Evolutionary conservation across 805 yeast species (phyloP).

Genomic region (Zygosaccharomyces bailii): DNA sequence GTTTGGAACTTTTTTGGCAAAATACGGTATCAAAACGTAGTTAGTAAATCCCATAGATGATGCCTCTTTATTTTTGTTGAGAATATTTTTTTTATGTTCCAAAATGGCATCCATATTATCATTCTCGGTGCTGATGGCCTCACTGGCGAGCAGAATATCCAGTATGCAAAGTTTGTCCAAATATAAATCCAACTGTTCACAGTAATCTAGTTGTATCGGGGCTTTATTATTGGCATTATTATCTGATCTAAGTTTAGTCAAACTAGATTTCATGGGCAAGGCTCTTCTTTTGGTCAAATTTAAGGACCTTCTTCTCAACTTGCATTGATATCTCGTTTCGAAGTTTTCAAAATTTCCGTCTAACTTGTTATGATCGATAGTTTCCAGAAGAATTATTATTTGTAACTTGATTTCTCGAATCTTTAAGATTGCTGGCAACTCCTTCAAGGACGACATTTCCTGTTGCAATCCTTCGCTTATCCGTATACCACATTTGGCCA

Average conservation of each 20-base stretch:
- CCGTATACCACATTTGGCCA: slow-evolving; percentile 12
- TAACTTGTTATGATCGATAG: slow-evolving; percentile 36
- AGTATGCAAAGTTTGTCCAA: slow-evolving; percentile 53
- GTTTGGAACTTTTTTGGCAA: slow-evolving; percentile 46
- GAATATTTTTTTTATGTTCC: slow-evolving; percentile 27
- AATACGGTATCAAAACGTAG: slow-evolving; percentile 53
- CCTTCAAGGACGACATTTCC: slow-evolving; percentile 26
- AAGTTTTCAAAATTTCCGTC: slow-evolving; percentile 37
- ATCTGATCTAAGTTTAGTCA: slow-evolving; percentile 23
- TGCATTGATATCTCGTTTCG: slow-evolving; percentile 24
- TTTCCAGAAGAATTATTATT: slow-evolving; percentile 46
- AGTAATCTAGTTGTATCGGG: slow-evolving; percentile 20
- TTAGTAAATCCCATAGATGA: slow-evolving; percentile 48
- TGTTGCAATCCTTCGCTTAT: slow-evolving; percentile 1
- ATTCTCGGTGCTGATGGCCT: slow-evolving; percentile 12
- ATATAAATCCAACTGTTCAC: slow-evolving; percentile 41
- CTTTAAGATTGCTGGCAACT: slow-evolving; percentile 42
- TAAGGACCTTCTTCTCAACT: slow-evolving; percentile 31
- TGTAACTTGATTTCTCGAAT: slow-evolving; percentile 57
- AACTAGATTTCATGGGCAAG: slow-evolving; percentile 22
- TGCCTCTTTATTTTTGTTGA: slow-evolving; percentile 35
- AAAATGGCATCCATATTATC: slow-evolving; percentile 12
- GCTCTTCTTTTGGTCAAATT: slow-evolving; percentile 30
- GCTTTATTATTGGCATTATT: slow-evolving; percentile 17
- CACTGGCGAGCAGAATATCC: slow-evolving; percentile 45